These are phyloP conservation scores for Trichoderma semiorbis DNA, from an alignment of 2,329 filamentous ascomycete species.

Conservation along the genomic window DNA sequence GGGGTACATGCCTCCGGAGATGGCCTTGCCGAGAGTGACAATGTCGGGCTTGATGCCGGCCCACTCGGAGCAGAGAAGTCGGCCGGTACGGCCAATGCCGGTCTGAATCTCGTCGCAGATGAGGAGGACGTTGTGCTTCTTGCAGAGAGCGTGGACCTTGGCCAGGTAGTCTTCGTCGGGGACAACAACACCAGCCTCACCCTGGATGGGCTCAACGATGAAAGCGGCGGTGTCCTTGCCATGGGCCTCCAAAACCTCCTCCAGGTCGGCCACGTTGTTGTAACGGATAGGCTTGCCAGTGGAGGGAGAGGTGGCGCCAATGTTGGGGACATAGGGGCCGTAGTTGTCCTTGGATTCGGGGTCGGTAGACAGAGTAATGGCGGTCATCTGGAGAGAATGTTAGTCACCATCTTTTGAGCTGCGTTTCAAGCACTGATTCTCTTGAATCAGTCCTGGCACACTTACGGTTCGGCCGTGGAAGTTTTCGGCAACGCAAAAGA, in stretches of 20 bases:
- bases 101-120: slow-evolving; percentile 99
- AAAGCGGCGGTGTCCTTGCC: slow-evolving; percentile 87
- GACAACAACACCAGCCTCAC: slow-evolving; percentile 94
- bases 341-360: slow-evolving; percentile 96
- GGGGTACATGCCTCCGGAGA: slow-evolving; percentile 98
- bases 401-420: neutral
- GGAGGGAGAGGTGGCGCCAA: slow-evolving; percentile 72
- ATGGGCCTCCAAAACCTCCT: slow-evolving; percentile 73
- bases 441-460: slow-evolving; percentile 18
- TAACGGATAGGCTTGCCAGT: slow-evolving; percentile 77
- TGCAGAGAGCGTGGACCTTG: slow-evolving; percentile 79
- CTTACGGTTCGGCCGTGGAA: slow-evolving; percentile 93
- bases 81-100: slow-evolving; percentile 90
- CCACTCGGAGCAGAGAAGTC: slow-evolving; percentile 93
- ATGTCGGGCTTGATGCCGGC: slow-evolving; percentile 92
- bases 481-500: slow-evolving; percentile 85
- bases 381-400: slow-evolving; percentile 64
- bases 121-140: slow-evolving; percentile 90
- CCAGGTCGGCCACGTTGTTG: slow-evolving; percentile 78
- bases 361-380: slow-evolving; percentile 92
- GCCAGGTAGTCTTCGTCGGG: slow-evolving; percentile 84
- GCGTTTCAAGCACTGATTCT: neutral
- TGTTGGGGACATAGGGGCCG: slow-evolving; percentile 87
- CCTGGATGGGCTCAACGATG: slow-evolving; percentile 94
- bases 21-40: slow-evolving; percentile 92